A percentile compares a stretch with the other conserved stretches of the same genome.
These are phyloP conservation scores for Trametes coccinea DNA, from an alignment of 768 basidiomycete species.

Conservation along the genomic window DNA sequence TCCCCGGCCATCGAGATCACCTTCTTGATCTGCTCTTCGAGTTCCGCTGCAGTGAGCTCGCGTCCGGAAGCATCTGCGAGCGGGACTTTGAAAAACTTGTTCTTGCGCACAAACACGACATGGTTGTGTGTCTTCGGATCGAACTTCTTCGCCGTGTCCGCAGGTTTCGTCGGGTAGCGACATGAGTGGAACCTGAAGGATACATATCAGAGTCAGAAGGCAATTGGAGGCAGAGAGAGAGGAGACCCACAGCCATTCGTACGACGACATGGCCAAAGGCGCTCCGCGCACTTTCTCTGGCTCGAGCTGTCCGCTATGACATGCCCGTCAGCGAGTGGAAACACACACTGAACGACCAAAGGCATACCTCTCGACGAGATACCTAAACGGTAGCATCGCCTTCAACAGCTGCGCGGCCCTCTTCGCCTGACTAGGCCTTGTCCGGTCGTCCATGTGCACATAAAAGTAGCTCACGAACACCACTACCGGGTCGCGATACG, in stretches of 20 bases:
- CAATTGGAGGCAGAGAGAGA: neutral
- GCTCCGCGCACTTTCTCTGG: conserved; percentile 80
- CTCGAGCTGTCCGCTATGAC: conserved; percentile 61
- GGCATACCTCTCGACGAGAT: conserved; percentile 78
- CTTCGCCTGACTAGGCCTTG: conserved; percentile 54
- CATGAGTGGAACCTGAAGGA: conserved; percentile 79
- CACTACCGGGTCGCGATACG: conserved; percentile 85
- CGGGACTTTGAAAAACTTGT: conserved; percentile 85
- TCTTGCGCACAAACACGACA: conserved; percentile 87
- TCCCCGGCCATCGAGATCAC: conserved; percentile 66
- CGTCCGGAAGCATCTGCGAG: conserved; percentile 61
- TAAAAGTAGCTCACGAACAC: conserved; percentile 96
- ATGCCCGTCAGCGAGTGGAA: neutral
- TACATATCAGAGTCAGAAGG: neutral
- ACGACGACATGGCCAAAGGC: conserved; percentile 91
- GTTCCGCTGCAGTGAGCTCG: conserved; percentile 75
- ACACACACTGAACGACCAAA: neutral
- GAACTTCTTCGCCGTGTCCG: conserved; percentile 84
- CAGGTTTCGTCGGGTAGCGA: conserved; percentile 82
- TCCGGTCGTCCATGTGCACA: conserved; percentile 72
- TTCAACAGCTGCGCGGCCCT: conserved; percentile 84
- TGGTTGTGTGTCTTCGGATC: conserved; percentile 76
- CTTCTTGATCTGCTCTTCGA: conserved; percentile 78
- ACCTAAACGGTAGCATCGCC: conserved; percentile 82
- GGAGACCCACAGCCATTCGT: conserved; percentile 79